phyloP scores from a whole-genome alignment of 306 rosid species.

The Glycine soja region DNA sequence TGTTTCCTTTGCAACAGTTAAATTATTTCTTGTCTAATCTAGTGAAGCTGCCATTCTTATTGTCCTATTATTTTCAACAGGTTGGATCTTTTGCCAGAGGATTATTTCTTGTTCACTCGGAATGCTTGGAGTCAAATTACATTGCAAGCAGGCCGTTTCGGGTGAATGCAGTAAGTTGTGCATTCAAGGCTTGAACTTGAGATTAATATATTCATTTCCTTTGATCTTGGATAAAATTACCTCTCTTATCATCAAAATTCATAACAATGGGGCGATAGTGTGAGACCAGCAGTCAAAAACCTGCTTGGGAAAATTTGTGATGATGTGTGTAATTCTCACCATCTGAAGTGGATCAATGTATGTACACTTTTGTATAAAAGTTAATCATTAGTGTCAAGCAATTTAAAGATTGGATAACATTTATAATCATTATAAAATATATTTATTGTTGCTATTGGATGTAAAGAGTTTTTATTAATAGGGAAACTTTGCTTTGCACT shows the following conservation, averaged over 20 bases:
- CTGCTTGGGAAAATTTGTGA: neutral
- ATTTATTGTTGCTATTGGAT: neutral
- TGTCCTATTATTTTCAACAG: conserved; percentile 47
- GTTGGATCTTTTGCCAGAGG: conserved; percentile 96
- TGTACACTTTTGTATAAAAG: neutral
- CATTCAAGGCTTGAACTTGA: conserved; percentile 8
- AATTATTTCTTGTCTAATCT: conserved; percentile 16
- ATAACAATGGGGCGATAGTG: neutral
- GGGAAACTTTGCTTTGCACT: conserved; percentile 9
- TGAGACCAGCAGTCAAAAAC: neutral
- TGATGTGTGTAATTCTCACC: neutral
- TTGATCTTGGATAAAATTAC: conserved; percentile 24
- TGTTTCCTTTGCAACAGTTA: conserved; percentile 18
- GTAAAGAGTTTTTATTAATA: neutral
- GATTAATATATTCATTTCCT: conserved; percentile 8
- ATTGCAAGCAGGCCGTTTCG: conserved; percentile 96
- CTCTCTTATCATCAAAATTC: conserved; percentile 10
- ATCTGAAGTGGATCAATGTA: conserved; percentile 6
- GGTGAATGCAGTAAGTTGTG: conserved; percentile 84
- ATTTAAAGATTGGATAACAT: neutral
- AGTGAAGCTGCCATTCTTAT: conserved; percentile 25
- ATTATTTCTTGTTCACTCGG: conserved; percentile 86
- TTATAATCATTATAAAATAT: neutral
- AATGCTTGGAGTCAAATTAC: conserved; percentile 93
- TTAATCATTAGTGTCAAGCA: neutral